Conservation (phyloP, 2,329 filamentous ascomycete species). For the Diaporthe ilicicola region DNA sequence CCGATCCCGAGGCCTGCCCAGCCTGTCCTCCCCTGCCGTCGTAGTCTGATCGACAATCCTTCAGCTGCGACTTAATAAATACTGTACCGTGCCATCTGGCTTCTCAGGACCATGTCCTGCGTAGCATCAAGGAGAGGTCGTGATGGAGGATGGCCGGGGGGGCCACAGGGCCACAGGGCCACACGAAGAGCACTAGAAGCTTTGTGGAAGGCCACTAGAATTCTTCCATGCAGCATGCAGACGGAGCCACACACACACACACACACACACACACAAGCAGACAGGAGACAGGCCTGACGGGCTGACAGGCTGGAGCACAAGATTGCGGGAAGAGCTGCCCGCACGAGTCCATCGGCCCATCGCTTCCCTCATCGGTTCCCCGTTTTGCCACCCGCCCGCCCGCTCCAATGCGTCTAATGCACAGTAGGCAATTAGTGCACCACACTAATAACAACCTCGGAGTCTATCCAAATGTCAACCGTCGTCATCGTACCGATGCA, state of each 20-base stretch:
- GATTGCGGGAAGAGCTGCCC: constrained; percentile 5
- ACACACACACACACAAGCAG: too few species aligned
- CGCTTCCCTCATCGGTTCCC: constrained; percentile 1
- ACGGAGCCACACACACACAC: not conserved
- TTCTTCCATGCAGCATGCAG: constrained; percentile 8
- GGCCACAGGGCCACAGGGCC: not conserved
- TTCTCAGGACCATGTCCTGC: too few species aligned
- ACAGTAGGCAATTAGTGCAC: not conserved
- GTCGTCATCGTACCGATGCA: constrained; percentile 3
- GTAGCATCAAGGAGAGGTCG: not conserved
- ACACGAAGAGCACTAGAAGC: constrained; percentile 26
- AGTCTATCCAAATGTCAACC: not conserved
- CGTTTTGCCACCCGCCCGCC: constrained; percentile 1
- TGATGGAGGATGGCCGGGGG: not conserved
- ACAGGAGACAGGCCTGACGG: not conserved
- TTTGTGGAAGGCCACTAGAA: constrained; percentile 28
- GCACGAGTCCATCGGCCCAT: not conserved
- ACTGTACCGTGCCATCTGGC: not conserved
- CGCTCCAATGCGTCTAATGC: too few species aligned
- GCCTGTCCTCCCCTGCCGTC: not conserved
- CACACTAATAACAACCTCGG: not conserved
- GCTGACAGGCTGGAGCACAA: not conserved
- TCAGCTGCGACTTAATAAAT: not conserved
- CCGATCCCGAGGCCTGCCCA: not conserved
- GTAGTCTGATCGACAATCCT: not conserved